Evolutionary conservation across 768 basidiomycete genomes (phyloP).

Genomic region (Pleurotus tuber-regium): DNA sequence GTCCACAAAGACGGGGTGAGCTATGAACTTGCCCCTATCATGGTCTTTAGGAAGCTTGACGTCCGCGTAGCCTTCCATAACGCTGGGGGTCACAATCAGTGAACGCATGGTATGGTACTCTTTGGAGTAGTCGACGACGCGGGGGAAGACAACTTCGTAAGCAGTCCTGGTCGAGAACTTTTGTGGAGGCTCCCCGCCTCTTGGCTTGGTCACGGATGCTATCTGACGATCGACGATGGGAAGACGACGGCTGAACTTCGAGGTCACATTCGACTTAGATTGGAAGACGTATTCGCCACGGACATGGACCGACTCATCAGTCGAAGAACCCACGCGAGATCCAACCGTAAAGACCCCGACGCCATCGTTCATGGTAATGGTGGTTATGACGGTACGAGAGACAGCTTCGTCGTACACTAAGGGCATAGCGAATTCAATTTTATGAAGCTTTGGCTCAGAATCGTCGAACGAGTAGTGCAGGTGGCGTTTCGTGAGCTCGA

Average conservation of each 20-base stretch:
- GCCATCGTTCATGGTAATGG: slow-evolving; percentile 34
- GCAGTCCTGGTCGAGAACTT: slow-evolving; percentile 52
- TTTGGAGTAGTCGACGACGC: slow-evolving; percentile 61
- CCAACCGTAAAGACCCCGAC: slow-evolving; percentile 43
- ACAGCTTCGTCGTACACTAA: slow-evolving; percentile 43
- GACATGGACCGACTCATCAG: slow-evolving; percentile 40
- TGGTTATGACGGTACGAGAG: slow-evolving; percentile 32
- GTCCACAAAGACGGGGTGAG: slow-evolving; percentile 61
- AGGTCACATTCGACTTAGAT: slow-evolving; percentile 24
- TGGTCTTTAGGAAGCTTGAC: slow-evolving; percentile 38
- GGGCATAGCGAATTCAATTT: slow-evolving; percentile 51
- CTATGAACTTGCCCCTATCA: slow-evolving; percentile 32
- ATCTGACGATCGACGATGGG: slow-evolving; percentile 34
- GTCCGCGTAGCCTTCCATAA: slow-evolving; percentile 50
- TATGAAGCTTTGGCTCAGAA: slow-evolving; percentile 31
- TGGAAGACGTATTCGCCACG: slow-evolving; percentile 45
- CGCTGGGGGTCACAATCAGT: slow-evolving; percentile 45
- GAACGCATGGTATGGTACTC: slow-evolving; percentile 57
- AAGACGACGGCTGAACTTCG: slow-evolving; percentile 36
- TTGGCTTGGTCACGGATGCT: slow-evolving; percentile 27
- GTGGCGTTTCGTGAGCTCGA: slow-evolving; percentile 34
- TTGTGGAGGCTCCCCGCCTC: slow-evolving; percentile 29
- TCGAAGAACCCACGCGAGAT: slow-evolving; percentile 35
- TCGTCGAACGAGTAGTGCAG: slow-evolving; percentile 23
- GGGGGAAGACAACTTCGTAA: slow-evolving; percentile 69